A percentile compares a stretch with the other conserved stretches of the same genome.
These are phyloP conservation scores for Linderniella brevidens DNA, from an alignment of 257 asterid species.

Conservation along the genomic window DNA sequence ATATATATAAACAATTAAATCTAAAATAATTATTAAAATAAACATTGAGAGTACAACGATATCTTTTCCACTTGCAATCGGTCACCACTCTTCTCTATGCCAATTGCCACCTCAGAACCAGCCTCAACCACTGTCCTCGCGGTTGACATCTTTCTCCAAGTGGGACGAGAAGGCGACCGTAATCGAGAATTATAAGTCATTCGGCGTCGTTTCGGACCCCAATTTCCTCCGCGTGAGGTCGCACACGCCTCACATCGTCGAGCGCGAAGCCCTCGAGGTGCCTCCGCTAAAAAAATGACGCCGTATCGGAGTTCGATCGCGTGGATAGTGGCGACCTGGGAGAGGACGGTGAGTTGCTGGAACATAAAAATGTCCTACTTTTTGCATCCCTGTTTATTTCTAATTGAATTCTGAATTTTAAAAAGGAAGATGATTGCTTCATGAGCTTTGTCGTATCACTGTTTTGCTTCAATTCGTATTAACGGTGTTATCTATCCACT, in stretches of 20 bases:
- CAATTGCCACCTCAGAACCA: constrained; percentile 75
- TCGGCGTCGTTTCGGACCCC: constrained; percentile 87
- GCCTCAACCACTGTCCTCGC: constrained; percentile 63
- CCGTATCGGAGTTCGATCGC: constrained; percentile 34
- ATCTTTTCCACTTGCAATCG: too few species aligned
- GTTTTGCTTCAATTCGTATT: constrained; percentile 3
- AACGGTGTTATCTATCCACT: constrained; percentile 9
- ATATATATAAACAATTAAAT: too few species aligned
- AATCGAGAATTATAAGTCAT: constrained; percentile 73
- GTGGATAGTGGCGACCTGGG: constrained; percentile 86
- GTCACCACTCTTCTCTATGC: too few species aligned
- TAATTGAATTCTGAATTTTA: not conserved
- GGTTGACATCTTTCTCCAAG: constrained; percentile 39
- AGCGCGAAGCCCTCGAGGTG: constrained; percentile 54
- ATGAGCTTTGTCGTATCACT: not conserved
- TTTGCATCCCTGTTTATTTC: not conserved
- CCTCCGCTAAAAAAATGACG: constrained; percentile 29
- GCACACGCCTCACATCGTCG: constrained; percentile 57
- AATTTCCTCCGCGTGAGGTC: constrained; percentile 72
- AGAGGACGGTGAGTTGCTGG: constrained; percentile 57
- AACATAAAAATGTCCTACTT: not conserved
- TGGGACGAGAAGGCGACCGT: constrained; percentile 89
- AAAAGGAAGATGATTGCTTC: not conserved
- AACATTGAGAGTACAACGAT: too few species aligned
- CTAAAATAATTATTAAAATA: too few species aligned